Base-by-base conservation (phyloP, 768 basidiomycete species). In the Termitomyces sp. region DNA sequence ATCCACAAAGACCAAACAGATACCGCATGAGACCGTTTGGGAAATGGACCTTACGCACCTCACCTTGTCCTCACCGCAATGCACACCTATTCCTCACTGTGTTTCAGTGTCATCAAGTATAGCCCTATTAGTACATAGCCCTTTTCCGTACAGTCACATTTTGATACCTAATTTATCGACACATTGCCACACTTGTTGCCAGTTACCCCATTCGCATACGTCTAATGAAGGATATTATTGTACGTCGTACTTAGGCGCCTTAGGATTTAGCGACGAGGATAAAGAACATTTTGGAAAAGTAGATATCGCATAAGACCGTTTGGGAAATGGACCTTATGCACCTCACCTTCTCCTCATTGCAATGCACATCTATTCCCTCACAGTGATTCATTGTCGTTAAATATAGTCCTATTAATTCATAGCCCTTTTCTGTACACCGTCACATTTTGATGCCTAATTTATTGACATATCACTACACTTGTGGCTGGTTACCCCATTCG, bases 1-100 rank as follows among this genome's bases (percentile, higher is more conserved):
- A 55, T 10, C 17, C 40, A 42, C 67, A 63, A 71, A 56, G 67
- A 72, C 62, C 63, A 67, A 57, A 48, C 59, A 38, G 58, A 64
- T 40, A 49, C 74, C 52, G 62, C 64, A 63, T 69, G 67, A 68
- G 25, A 40, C 14, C 40, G 17, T 42, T 29, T 43, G 40, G 54
- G 31, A 56, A 43, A 32, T 56, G 54, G 42, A 43, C 54, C 17
- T 43, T 55, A 31, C 42, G 17, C 42, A 14, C 55, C 40, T 29
- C 40, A 32, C 54, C 17, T 56, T 45, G 31, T 32, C 55, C 42
- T 56, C 32, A 8, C 32, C 34, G 32, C 42, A 43, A 43, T 45
- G 45, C 55, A 43, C 31, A 56, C 55, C 10, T 14, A 32, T 32
- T 20, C 43, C 31, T 56, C 40, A 45, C 11, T 43, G 54, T 42